phyloP scores from a whole-genome alignment of 202 grass and related monocot species.

The Dendrocalamus latiflorus region DNA sequence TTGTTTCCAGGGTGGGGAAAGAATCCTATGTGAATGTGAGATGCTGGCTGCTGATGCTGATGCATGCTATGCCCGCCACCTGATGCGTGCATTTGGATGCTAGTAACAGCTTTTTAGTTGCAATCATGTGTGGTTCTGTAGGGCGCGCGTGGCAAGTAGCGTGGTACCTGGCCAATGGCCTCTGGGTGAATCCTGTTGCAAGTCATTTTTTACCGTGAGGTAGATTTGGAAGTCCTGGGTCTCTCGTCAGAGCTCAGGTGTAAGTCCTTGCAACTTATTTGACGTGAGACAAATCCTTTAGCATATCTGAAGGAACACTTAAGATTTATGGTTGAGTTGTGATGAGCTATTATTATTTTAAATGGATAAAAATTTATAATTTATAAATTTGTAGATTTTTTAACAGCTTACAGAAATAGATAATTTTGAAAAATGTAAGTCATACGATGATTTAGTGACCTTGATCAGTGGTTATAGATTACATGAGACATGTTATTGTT shows the following conservation, averaged over 20 bases:
- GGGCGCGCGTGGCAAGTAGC: background rate
- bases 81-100: constrained; percentile 35
- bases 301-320: too few species aligned
- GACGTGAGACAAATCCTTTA: too few species aligned
- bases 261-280: background rate
- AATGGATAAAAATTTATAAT: too few species aligned
- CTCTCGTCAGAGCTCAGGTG: background rate
- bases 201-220: background rate
- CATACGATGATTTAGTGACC: too few species aligned
- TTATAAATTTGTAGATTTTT: too few species aligned
- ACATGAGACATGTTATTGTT: too few species aligned
- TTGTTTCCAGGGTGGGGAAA: background rate
- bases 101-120: constrained; percentile 20
- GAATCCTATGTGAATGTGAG: constrained; percentile 35
- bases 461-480: too few species aligned
- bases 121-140: constrained; percentile 10
- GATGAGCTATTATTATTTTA: too few species aligned
- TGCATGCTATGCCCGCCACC: background rate
- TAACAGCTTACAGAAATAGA: too few species aligned
- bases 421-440: too few species aligned
- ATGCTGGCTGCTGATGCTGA: background rate
- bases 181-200: background rate
- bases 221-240: background rate
- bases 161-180: background rate
- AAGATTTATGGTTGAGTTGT: too few species aligned